phyloP scores from a whole-genome alignment of 2,329 filamentous ascomycete genomes.

The Aspergillus uvarum region DNA sequence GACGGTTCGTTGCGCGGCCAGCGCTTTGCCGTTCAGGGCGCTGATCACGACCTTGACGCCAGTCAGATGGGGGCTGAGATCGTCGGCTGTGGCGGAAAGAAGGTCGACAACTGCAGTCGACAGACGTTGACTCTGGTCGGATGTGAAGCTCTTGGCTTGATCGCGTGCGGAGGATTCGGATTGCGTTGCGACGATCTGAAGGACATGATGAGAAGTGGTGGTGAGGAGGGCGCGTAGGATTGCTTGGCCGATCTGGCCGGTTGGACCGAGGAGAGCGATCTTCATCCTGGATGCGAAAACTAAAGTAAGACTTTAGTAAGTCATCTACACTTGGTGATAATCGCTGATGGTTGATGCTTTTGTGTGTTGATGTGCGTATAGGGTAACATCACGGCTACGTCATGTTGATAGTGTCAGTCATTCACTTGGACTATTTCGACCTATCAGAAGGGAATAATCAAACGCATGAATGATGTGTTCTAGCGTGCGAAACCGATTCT shows the following conservation, averaged over 20 bases:
- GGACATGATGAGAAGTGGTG: not conserved
- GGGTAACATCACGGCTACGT: too few species aligned
- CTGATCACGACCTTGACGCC: not conserved
- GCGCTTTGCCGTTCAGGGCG: not conserved
- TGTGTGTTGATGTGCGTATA: too few species aligned
- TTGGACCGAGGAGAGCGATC: conserved; percentile 4
- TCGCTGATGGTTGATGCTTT: too few species aligned
- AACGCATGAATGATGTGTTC: too few species aligned
- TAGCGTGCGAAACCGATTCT: too few species aligned
- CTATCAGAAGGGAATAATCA: too few species aligned
- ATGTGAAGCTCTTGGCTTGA: not conserved
- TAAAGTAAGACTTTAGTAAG: too few species aligned
- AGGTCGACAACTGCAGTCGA: conserved; percentile 12
- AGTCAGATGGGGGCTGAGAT: conserved; percentile 15
- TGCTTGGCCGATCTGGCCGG: conserved; percentile 4
- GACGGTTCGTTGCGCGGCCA: not conserved
- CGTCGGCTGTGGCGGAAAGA: conserved; percentile 3
- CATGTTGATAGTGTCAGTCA: too few species aligned
- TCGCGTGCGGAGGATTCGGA: not conserved
- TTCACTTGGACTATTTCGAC: too few species aligned
- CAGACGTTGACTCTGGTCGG: not conserved
- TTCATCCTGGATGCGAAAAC: not conserved
- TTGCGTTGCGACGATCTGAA: not conserved
- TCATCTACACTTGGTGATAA: too few species aligned
- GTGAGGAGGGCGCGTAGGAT: not conserved